These are phyloP conservation scores for Xylariomycetidae sp. DNA, from an alignment of 2,329 filamentous ascomycete species.

Conservation along the genomic window DNA sequence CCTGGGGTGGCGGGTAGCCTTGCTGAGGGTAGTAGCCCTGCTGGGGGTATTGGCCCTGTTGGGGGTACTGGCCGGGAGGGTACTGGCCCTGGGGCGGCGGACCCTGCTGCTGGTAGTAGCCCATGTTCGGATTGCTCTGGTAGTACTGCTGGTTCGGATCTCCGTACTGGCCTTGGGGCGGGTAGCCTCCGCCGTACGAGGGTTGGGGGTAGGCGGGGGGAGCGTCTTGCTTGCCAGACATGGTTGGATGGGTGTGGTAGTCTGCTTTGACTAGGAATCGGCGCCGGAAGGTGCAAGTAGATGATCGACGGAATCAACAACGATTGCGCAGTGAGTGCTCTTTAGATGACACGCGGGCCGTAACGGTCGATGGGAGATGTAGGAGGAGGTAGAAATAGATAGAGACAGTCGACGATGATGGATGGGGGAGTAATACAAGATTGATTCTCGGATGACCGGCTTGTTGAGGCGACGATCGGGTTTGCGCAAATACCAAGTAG, in stretches of 20 bases:
- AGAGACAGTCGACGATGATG: too few relatives aligned
- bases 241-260: slow-evolving; percentile 18
- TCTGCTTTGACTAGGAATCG: too few relatives aligned
- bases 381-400: too few relatives aligned
- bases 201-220: slow-evolving; percentile 49
- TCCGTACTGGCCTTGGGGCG: slow-evolving; percentile 21
- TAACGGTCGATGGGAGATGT: too few relatives aligned
- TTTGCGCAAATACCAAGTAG: too few relatives aligned
- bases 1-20: slow-evolving; percentile 23
- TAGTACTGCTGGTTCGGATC: slow-evolving; percentile 31
- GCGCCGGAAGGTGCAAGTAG: too few relatives aligned
- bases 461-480: too few relatives aligned
- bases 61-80: slow-evolving; percentile 18
- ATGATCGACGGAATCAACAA: too few relatives aligned
- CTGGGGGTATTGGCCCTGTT: slow-evolving; percentile 10
- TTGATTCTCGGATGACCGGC: too few relatives aligned
- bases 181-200: slow-evolving; percentile 32
- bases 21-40: slow-evolving; percentile 16
- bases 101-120: slow-evolving; percentile 40
- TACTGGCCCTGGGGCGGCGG: slow-evolving; percentile 30
- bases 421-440: too few relatives aligned
- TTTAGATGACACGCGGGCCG: too few relatives aligned
- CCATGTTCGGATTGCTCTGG: slow-evolving; percentile 37
- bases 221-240: slow-evolving; percentile 44
- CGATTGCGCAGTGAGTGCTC: too few relatives aligned